A percentile compares a stretch with the other conserved stretches of the same genome.
Evolutionary conservation across 306 rosid species (phyloP).

Genomic region (Malus orientalis): DNA sequence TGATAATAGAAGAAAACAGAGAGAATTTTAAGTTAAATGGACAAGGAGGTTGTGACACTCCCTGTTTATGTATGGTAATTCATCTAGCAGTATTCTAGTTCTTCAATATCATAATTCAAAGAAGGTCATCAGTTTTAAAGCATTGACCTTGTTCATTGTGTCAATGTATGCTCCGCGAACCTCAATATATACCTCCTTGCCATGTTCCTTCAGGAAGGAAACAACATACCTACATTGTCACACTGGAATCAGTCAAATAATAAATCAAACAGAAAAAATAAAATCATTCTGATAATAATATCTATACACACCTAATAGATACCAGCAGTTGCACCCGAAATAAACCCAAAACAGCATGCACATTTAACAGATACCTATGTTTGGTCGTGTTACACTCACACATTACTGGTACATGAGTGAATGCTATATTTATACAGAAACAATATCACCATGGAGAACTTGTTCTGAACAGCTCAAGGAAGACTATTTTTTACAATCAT

Average conservation of each 20-base stretch:
- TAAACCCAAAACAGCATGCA: not conserved
- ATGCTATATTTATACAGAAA: not conserved
- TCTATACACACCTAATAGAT: not conserved
- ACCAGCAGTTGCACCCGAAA: not conserved
- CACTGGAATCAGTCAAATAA: slow-evolving; percentile 20
- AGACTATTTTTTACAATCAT: not conserved
- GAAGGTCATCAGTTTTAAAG: slow-evolving; percentile 4
- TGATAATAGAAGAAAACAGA: not conserved
- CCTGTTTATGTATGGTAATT: not conserved
- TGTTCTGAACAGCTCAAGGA: not conserved
- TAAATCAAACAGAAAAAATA: not conserved
- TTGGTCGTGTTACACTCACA: not conserved
- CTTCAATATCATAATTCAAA: not conserved
- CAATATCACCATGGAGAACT: not conserved
- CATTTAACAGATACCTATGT: not conserved
- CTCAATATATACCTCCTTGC: slow-evolving; percentile 81
- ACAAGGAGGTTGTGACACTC: not conserved
- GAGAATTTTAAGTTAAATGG: not conserved
- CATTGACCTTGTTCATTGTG: slow-evolving; percentile 82
- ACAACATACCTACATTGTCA: slow-evolving; percentile 61
- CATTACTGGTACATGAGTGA: not conserved
- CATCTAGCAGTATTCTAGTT: not conserved
- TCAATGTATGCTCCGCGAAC: slow-evolving; percentile 87
- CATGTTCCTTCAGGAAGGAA: slow-evolving; percentile 84
- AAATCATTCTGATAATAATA: slow-evolving; percentile 4